A percentile compares a stretch with the other conserved stretches of the same genome.
Conservation (phyloP, 495 filamentous ascomycete species). For the Pyronema domesticum region DNA sequence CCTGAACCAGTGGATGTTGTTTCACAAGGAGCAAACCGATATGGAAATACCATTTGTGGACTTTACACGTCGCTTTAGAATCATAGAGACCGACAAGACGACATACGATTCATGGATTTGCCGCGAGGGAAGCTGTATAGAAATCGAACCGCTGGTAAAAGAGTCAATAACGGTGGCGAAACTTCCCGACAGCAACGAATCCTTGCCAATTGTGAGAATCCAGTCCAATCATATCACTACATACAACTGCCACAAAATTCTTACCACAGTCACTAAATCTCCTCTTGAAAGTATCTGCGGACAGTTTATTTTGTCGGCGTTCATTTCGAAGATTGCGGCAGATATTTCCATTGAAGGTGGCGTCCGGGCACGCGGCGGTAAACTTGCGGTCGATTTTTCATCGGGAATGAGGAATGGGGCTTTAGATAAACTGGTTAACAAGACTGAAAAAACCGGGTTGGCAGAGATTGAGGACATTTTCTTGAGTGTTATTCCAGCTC, state of each 20-base stretch:
- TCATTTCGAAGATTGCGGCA: slow-evolving; percentile 3
- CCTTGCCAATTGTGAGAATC: too few relatives aligned
- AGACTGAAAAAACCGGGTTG: neutral
- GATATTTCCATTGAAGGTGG: neutral
- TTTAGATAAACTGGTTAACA: slow-evolving; percentile 1
- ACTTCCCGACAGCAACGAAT: too few relatives aligned
- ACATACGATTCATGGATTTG: neutral
- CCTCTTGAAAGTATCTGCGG: slow-evolving; percentile 8
- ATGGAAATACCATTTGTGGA: too few relatives aligned
- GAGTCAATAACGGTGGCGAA: too few relatives aligned
- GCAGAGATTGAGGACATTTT: slow-evolving; percentile 9
- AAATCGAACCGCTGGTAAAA: too few relatives aligned
- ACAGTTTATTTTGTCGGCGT: too few relatives aligned
- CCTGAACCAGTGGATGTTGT: slow-evolving; percentile 10
- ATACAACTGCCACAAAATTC: neutral
- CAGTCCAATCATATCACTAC: neutral
- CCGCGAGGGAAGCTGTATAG: neutral
- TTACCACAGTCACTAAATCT: slow-evolving; percentile 3
- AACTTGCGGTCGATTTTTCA: neutral
- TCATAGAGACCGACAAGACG: neutral
- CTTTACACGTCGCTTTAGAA: neutral
- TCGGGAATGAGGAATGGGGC: slow-evolving; percentile 4
- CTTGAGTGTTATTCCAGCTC: slow-evolving; percentile 7
- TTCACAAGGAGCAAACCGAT: too few relatives aligned
- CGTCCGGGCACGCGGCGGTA: neutral